Evolutionary conservation across 768 basidiomycete species (phyloP).

Genomic region (Tubosaeta brunneosetosa): DNA sequence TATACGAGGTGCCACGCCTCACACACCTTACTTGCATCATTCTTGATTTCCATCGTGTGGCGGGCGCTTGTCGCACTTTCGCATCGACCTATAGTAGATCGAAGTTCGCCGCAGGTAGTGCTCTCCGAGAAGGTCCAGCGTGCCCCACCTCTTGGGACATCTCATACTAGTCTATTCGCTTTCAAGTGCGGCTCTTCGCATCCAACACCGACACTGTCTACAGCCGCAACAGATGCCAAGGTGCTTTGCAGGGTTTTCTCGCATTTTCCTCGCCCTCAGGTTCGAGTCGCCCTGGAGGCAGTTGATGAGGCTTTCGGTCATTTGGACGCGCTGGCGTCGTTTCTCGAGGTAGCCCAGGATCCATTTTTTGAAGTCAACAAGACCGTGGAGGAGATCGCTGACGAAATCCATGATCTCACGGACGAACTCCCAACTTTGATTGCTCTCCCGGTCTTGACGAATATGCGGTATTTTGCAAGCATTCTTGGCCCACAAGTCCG

Average conservation of each 20-base stretch:
- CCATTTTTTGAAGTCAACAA: constrained; percentile 24
- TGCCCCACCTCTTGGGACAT: constrained; percentile 37
- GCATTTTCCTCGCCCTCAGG: constrained; percentile 59
- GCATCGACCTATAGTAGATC: constrained; percentile 48
- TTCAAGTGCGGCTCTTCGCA: constrained; percentile 65
- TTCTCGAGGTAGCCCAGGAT: constrained; percentile 49
- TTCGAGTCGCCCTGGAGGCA: constrained; percentile 67
- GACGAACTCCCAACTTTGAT: constrained; percentile 70
- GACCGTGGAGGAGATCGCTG: constrained; percentile 24
- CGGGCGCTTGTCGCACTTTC: constrained; percentile 66
- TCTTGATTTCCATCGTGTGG: constrained; percentile 74
- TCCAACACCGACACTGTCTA: constrained; percentile 50
- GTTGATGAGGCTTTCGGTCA: constrained; percentile 76
- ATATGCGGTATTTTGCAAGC: constrained; percentile 32
- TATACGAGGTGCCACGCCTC: constrained; percentile 51
- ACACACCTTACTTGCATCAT: constrained; percentile 60
- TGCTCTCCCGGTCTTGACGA: constrained; percentile 63
- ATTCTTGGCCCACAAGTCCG: constrained; percentile 15
- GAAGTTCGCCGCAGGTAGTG: constrained; percentile 33
- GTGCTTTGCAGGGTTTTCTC: constrained; percentile 58
- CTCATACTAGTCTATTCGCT: constrained; percentile 55
- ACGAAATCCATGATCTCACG: constrained; percentile 50
- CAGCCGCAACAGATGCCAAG: constrained; percentile 54
- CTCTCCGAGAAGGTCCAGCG: constrained; percentile 41
- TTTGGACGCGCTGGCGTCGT: constrained; percentile 49